Percentiles rank a stretch among this genome's conserved stretches.
These are phyloP conservation scores for Prunus salicina DNA, from an alignment of 306 rosid genomes.

Conservation along the genomic window DNA sequence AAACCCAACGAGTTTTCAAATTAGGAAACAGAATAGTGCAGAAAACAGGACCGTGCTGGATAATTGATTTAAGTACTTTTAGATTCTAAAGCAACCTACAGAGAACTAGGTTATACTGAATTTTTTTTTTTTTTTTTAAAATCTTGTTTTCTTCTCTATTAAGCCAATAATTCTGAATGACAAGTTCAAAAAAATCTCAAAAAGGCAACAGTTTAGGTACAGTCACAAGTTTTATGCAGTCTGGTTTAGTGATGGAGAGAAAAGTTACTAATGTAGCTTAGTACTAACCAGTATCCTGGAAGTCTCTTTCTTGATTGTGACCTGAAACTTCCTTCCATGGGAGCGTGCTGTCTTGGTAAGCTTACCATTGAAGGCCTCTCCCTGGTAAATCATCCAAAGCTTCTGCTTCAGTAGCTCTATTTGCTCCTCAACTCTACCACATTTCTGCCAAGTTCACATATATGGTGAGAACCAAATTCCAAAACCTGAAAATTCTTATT, in stretches of 20 bases:
- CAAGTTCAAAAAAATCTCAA: no score
- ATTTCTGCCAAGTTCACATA: conserved; percentile 47
- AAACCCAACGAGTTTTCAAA: background rate
- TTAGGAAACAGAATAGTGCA: no score
- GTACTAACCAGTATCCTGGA: conserved; percentile 94
- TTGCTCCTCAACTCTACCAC: conserved; percentile 87
- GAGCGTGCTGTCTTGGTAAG: conserved; percentile 88
- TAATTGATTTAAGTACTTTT: background rate
- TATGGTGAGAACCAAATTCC: conserved; percentile 10
- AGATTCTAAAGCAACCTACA: background rate
- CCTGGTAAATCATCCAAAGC: conserved; percentile 67
- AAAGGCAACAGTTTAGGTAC: background rate
- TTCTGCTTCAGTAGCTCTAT: conserved; percentile 76
- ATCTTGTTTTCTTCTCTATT: background rate
- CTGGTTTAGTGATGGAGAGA: background rate
- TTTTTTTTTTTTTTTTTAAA: background rate
- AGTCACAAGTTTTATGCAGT: background rate
- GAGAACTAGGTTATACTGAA: background rate
- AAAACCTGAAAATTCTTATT: background rate
- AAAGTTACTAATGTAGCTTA: background rate
- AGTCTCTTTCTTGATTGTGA: conserved; percentile 86
- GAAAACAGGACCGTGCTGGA: background rate
- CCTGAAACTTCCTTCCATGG: conserved; percentile 87
- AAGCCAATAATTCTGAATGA: background rate
- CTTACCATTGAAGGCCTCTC: conserved; percentile 84